Conservation (phyloP, 176 grass and related monocot species). For the Calamus simplicifolius region DNA sequence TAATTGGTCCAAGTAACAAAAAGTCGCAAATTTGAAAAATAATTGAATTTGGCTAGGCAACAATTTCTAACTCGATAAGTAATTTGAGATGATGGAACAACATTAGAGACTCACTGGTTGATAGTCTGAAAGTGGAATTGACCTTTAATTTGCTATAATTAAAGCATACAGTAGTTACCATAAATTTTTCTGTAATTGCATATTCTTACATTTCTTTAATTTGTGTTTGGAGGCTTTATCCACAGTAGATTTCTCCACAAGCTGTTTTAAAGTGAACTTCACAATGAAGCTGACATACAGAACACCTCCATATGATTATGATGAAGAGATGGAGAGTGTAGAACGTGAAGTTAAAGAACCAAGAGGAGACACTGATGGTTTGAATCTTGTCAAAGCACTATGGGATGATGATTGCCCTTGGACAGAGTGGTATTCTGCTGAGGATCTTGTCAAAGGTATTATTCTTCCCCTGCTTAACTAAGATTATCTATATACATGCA, state of each 20-base stretch:
- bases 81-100: too few relatives aligned
- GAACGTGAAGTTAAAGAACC: constrained; percentile 44
- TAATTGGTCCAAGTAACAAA: too few relatives aligned
- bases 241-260: constrained; percentile 62
- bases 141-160: too few relatives aligned
- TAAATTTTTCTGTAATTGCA: too few relatives aligned
- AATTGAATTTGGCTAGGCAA: too few relatives aligned
- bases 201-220: not conserved
- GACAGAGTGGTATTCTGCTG: constrained; percentile 98
- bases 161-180: too few relatives aligned
- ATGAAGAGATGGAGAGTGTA: constrained; percentile 43
- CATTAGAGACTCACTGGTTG: too few relatives aligned
- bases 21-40: too few relatives aligned
- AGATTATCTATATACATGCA: too few relatives aligned
- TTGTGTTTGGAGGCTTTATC: constrained; percentile 67
- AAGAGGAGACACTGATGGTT: constrained; percentile 38
- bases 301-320: constrained; percentile 73
- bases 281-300: constrained; percentile 93
- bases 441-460: constrained; percentile 93
- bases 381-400: constrained; percentile 51
- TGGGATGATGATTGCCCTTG: constrained; percentile 98
- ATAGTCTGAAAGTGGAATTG: too few relatives aligned
- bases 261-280: constrained; percentile 65
- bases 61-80: too few relatives aligned
- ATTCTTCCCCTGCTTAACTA: not conserved